These are phyloP conservation scores for Nematocida sp. DNA, from an alignment of 371 early-diverging fungal species.

Conservation along the genomic window DNA sequence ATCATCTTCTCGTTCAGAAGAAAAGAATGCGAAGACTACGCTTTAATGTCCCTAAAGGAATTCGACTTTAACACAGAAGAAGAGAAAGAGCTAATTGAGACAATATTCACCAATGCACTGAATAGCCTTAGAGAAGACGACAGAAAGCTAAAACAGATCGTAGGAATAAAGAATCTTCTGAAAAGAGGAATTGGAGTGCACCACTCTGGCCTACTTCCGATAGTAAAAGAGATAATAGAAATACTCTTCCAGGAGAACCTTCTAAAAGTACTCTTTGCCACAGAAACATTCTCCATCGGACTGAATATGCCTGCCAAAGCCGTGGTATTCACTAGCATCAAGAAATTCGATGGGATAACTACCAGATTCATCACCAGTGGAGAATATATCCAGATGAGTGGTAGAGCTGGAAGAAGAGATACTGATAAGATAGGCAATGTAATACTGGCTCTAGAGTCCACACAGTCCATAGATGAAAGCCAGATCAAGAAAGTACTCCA, in stretches of 20 bases:
- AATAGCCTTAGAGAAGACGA: slow-evolving; percentile 80
- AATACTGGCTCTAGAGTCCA: slow-evolving; percentile 76
- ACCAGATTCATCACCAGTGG: slow-evolving; percentile 81
- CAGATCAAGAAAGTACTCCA: slow-evolving; percentile 58
- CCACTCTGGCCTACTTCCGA: slow-evolving; percentile 95
- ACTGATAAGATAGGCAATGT: slow-evolving; percentile 94
- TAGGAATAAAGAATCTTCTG: slow-evolving; percentile 81
- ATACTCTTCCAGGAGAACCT: slow-evolving; percentile 96
- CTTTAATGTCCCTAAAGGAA: slow-evolving; percentile 71
- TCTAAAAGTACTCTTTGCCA: slow-evolving; percentile 95
- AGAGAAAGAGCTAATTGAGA: slow-evolving; percentile 78
- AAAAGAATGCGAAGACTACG: slow-evolving; percentile 86
- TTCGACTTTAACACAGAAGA: slow-evolving; percentile 79
- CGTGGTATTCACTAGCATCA: slow-evolving; percentile 89
- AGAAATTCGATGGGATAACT: slow-evolving; percentile 88
- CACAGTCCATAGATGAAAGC: slow-evolving; percentile 60
- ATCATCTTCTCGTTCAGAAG: slow-evolving; percentile 96
- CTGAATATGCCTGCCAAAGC: slow-evolving; percentile 99
- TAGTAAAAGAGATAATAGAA: slow-evolving; percentile 97
- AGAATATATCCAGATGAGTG: slow-evolving; percentile 87
- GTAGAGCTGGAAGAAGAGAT: slow-evolving; percentile 66
- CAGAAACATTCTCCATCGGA: slow-evolving; percentile 99
- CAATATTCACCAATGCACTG: slow-evolving; percentile 85
- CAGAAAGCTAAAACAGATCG: slow-evolving; percentile 81
- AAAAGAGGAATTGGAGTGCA: slow-evolving; percentile 95